These are phyloP conservation scores for Claviceps digitariae DNA, from an alignment of 2,329 filamentous ascomycete genomes.

Conservation along the genomic window DNA sequence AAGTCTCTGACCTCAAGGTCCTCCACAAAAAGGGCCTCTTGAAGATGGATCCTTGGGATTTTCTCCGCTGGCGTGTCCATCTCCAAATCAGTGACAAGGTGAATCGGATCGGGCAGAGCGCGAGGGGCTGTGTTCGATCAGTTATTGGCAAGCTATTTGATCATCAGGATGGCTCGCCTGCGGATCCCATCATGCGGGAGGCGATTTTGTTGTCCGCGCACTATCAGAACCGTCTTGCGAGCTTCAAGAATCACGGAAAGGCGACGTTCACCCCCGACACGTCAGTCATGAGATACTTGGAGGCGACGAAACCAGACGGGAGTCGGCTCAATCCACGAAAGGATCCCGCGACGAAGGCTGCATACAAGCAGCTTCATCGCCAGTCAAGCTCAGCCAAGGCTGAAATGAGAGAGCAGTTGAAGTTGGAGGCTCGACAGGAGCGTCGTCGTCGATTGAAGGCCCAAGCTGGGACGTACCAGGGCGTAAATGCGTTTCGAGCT, in stretches of 20 bases:
- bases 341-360: not conserved
- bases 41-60: slow-evolving; percentile 24
- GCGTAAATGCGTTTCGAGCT: slow-evolving; percentile 15
- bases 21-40: slow-evolving; percentile 14
- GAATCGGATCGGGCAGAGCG: slow-evolving; percentile 3
- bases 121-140: slow-evolving; percentile 6
- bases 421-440: slow-evolving; percentile 2
- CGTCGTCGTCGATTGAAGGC: slow-evolving; percentile 4
- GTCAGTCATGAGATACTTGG: not conserved
- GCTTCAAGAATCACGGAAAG: slow-evolving; percentile 7
- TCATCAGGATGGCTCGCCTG: slow-evolving; percentile 5
- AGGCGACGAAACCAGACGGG: not conserved
- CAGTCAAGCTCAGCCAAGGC: not conserved
- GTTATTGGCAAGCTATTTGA: slow-evolving; percentile 10
- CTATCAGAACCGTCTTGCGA: slow-evolving; percentile 9
- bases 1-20: slow-evolving; percentile 17
- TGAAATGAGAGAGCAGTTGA: not conserved
- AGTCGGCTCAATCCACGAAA: not conserved
- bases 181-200: slow-evolving; percentile 16
- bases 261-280: not conserved
- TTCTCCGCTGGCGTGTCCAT: slow-evolving; percentile 22
- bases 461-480: slow-evolving; percentile 10
- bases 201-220: slow-evolving; percentile 16
- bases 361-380: not conserved
- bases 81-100: slow-evolving; percentile 8